Conservation (phyloP, 768 basidiomycete genomes). For the Tulasnella calospora region DNA sequence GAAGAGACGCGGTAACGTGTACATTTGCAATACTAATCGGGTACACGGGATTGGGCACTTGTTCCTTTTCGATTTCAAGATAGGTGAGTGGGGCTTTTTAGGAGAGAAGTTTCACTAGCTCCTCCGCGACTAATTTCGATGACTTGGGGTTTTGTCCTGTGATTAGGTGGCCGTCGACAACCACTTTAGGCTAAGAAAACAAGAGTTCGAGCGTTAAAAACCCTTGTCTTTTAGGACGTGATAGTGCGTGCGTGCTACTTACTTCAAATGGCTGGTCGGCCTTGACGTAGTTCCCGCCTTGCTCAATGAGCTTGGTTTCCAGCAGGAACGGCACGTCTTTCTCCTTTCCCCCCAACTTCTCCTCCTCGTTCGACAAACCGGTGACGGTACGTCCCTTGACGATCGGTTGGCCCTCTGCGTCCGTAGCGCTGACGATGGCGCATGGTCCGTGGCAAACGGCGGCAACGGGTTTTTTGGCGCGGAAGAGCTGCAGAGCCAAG, state of each 20-base stretch:
- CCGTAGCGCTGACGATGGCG: conserved; percentile 55
- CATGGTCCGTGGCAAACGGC: conserved; percentile 80
- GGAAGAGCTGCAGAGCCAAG: conserved; percentile 52
- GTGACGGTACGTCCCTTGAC: conserved; percentile 56
- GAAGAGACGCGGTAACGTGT: neutral
- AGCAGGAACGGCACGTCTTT: conserved; percentile 63
- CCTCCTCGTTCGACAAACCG: conserved; percentile 69
- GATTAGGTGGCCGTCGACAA: conserved; percentile 54
- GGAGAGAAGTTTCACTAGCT: conserved; percentile 49
- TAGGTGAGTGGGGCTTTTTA: conserved; percentile 1
- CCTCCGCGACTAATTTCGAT: conserved; percentile 53
- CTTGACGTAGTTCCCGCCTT: conserved; percentile 63
- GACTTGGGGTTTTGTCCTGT: conserved; percentile 75
- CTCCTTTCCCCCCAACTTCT: conserved; percentile 45
- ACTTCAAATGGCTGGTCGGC: conserved; percentile 53
- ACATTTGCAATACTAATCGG: neutral
- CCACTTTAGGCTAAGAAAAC: conserved; percentile 42
- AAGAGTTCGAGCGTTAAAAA: neutral
- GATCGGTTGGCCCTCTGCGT: conserved; percentile 56
- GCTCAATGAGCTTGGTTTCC: conserved; percentile 56
- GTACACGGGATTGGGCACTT: neutral
- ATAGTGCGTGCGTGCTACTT: conserved; percentile 32
- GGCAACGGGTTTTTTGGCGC: conserved; percentile 56
- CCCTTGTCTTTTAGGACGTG: neutral
- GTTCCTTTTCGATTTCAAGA: neutral